These are phyloP conservation scores for Pseudogymnoascus sp. DNA, from an alignment of 2,329 filamentous ascomycete genomes.

Conservation along the genomic window DNA sequence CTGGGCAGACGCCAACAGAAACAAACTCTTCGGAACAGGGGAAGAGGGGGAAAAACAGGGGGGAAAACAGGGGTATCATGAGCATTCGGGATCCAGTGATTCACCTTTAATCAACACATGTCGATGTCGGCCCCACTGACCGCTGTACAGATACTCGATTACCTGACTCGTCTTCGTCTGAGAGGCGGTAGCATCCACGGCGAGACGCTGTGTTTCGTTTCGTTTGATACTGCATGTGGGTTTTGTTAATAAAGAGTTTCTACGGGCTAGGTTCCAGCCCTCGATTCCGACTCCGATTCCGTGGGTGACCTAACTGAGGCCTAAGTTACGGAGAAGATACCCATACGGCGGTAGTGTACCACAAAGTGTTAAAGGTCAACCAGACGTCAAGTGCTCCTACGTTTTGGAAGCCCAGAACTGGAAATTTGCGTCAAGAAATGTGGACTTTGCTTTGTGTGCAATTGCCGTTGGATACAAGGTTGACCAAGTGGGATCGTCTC, in stretches of 20 bases:
- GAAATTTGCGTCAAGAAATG: constrained; percentile 1
- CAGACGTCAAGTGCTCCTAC: background rate
- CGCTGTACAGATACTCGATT: background rate
- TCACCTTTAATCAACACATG: constrained; percentile 4
- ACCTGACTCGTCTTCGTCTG: background rate
- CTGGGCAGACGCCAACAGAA: background rate
- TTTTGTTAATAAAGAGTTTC: background rate
- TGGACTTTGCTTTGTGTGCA: constrained; percentile 3
- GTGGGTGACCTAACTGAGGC: background rate
- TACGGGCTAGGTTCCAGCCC: background rate
- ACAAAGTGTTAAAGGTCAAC: background rate
- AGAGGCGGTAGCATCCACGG: background rate
- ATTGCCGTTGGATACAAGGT: background rate
- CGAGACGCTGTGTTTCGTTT: constrained; percentile 8
- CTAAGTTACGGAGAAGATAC: constrained; percentile 4
- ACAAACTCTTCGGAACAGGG: background rate
- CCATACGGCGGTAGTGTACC: constrained; percentile 3
- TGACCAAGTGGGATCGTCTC: background rate
- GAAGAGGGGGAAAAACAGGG: background rate
- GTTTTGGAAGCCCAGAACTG: background rate
- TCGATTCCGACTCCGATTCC: background rate
- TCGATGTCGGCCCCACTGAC: background rate
- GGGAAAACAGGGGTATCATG: background rate
- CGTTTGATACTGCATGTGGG: background rate
- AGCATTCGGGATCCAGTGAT: background rate